Percentiles rank a stretch among this genome's conserved stretches.
Conservation (phyloP, 2,329 filamentous ascomycete genomes). For the Colletotrichum sp. region DNA sequence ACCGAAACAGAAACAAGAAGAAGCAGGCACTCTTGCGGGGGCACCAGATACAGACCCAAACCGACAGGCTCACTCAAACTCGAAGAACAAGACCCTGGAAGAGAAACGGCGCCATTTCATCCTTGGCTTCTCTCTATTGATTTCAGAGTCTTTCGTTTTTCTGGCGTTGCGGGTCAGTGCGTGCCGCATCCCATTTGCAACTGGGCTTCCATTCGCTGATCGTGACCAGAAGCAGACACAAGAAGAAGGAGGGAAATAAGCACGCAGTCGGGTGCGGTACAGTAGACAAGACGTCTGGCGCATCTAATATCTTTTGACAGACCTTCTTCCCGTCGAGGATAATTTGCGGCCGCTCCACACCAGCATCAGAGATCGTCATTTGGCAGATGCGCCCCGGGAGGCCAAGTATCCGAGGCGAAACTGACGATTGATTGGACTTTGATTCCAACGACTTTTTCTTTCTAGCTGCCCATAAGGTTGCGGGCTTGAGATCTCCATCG, state of each 20-base stretch:
- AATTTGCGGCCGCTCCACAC: conserved; percentile 21
- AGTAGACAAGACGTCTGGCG: not conserved
- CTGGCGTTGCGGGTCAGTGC: not conserved
- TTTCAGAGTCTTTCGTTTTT: not conserved
- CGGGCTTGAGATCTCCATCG: not conserved
- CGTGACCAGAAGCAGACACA: not conserved
- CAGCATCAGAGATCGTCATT: conserved; percentile 22
- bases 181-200: not conserved
- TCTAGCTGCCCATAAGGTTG: not conserved
- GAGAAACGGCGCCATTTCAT: not conserved
- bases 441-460: not conserved
- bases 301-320: not conserved
- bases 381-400: conserved; percentile 22
- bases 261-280: not conserved
- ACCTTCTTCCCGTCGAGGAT: conserved; percentile 1
- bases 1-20: not conserved
- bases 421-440: not conserved
- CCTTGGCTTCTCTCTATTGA: not conserved
- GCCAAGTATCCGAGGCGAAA: conserved; percentile 15
- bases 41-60: not conserved
- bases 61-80: not conserved
- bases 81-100: not conserved
- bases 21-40: conserved; percentile 3
- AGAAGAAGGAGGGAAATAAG: not conserved
- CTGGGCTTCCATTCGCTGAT: not conserved